phyloP scores from a whole-genome alignment of 2,329 filamentous ascomycete species.

The Botrytis cinerea region DNA sequence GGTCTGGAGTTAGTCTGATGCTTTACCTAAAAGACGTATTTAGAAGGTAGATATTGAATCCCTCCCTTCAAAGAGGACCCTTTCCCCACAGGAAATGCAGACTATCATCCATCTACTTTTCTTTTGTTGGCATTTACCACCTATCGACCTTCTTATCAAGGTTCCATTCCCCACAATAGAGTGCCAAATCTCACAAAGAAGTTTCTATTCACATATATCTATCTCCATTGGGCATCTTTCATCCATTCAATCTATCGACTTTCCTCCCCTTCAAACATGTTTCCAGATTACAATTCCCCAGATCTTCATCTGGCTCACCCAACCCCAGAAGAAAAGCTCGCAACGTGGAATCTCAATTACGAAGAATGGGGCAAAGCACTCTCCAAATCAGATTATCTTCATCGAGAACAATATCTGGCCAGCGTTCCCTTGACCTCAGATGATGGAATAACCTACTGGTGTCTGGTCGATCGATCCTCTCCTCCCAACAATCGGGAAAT shows the following conservation, averaged over 20 bases:
- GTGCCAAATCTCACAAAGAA: constrained; percentile 17
- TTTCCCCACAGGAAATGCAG: not conserved
- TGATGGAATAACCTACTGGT: constrained; percentile 61
- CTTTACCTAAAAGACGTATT: not conserved
- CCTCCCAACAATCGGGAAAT: constrained; percentile 52
- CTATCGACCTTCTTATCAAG: not conserved
- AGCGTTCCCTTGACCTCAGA: constrained; percentile 59
- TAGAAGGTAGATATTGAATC: constrained; percentile 7
- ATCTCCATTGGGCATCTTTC: not conserved
- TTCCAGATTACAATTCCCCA: constrained; percentile 37
- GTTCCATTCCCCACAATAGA: constrained; percentile 14
- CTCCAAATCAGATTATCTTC: constrained; percentile 55
- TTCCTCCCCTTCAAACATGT: constrained; percentile 22
- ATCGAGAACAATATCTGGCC: constrained; percentile 59
- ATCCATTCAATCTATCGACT: not conserved
- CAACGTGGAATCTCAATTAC: constrained; percentile 58
- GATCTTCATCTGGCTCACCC: constrained; percentile 56
- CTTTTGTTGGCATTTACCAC: not conserved
- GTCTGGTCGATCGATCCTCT: constrained; percentile 54
- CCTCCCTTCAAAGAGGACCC: not conserved
- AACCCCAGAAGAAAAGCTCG: constrained; percentile 55
- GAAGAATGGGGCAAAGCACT: constrained; percentile 61
- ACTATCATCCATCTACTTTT: not conserved
- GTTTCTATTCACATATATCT: constrained; percentile 19
- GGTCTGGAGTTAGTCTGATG: not conserved